A percentile compares a stretch with the other conserved stretches of the same genome.
These are phyloP conservation scores for Coemansia sp. DNA, from an alignment of 192 early-diverging fungal species.

Conservation along the genomic window DNA sequence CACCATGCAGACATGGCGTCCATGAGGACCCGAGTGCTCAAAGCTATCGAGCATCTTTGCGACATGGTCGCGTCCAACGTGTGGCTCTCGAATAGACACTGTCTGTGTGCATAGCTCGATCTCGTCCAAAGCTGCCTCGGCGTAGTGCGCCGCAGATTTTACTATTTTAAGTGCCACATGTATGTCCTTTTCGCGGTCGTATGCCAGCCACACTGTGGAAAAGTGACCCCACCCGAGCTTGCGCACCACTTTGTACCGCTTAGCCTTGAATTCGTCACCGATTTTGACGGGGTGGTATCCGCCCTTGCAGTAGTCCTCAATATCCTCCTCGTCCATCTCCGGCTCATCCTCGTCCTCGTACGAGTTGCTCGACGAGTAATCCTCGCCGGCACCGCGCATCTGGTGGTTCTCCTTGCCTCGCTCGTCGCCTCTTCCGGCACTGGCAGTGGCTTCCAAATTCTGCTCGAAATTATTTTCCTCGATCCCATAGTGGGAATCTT, in stretches of 20 bases:
- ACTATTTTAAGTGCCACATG: constrained; percentile 97
- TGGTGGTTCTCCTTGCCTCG: neutral
- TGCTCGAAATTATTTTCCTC: no score
- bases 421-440: neutral
- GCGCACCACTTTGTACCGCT: constrained; percentile 79
- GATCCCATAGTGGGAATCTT: no score
- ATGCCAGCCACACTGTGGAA: constrained; percentile 94
- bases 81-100: constrained; percentile 48
- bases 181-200: constrained; percentile 67
- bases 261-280: constrained; percentile 76
- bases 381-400: neutral
- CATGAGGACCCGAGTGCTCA: constrained; percentile 83
- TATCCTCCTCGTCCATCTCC: constrained; percentile 82
- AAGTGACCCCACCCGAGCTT: constrained; percentile 99
- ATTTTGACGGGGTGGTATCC: constrained; percentile 91
- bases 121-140: constrained; percentile 93
- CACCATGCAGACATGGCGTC: constrained; percentile 92
- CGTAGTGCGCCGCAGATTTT: constrained; percentile 93
- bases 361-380: constrained; percentile 30
- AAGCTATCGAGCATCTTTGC: constrained; percentile 93
- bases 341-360: constrained; percentile 53
- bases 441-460: neutral
- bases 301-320: constrained; percentile 87
- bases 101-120: constrained; percentile 89
- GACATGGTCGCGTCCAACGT: constrained; percentile 56